phyloP scores from a whole-genome alignment of 257 asterid genomes.

The Solanum sitiens region DNA sequence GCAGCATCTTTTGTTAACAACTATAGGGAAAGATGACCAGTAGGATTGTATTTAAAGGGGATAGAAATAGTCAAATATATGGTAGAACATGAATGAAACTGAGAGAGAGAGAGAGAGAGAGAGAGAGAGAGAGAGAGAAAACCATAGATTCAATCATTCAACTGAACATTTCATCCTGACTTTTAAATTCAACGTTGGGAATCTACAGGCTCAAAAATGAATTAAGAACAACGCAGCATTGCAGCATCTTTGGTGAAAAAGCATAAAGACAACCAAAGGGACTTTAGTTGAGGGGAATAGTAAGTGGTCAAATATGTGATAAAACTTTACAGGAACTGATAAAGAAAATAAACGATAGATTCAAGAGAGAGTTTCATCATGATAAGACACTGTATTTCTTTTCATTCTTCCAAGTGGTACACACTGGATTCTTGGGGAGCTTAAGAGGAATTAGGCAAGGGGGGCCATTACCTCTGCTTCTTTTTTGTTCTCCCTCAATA shows the following conservation, averaged over 20 bases:
- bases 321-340: neutral
- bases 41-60: neutral
- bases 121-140: neutral
- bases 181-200: neutral
- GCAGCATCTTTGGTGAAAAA: neutral
- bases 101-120: neutral
- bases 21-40: neutral
- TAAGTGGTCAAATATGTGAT: neutral
- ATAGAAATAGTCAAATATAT: neutral
- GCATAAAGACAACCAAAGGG: neutral
- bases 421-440: neutral
- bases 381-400: neutral
- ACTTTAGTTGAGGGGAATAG: neutral
- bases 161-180: neutral
- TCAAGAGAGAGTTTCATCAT: neutral
- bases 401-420: neutral
- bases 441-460: neutral
- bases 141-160: neutral
- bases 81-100: neutral
- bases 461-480: neutral
- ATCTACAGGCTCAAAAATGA: neutral
- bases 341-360: neutral
- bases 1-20: neutral
- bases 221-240: neutral
- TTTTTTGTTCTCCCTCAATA: neutral